phyloP scores from a whole-genome alignment of 2,329 filamentous ascomycete genomes.

The Beauveria scarabaeidicola region DNA sequence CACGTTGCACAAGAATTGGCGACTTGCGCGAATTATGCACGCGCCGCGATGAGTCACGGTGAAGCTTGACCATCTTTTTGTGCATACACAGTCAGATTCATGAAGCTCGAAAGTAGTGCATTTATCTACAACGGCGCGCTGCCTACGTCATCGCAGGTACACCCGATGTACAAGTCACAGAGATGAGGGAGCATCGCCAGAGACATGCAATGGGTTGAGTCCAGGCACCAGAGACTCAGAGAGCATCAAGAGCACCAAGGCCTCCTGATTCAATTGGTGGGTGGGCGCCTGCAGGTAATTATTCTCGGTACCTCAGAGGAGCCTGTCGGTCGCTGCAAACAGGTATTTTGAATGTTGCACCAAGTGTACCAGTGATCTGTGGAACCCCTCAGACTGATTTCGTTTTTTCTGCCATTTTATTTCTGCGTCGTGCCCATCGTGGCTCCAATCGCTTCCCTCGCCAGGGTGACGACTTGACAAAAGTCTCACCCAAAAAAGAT shows the following conservation, averaged over 20 bases:
- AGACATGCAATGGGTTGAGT: too few relatives aligned
- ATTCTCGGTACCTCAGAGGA: too few relatives aligned
- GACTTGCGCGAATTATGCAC: background rate
- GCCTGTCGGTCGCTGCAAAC: too few relatives aligned
- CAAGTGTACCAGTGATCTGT: too few relatives aligned
- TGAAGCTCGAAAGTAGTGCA: background rate
- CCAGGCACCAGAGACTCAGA: too few relatives aligned
- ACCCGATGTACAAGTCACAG: background rate
- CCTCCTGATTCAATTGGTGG: too few relatives aligned
- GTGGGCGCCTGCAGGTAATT: too few relatives aligned
- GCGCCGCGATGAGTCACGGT: background rate
- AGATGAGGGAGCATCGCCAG: background rate
- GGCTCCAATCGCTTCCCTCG: background rate
- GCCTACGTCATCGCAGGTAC: background rate
- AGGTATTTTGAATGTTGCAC: too few relatives aligned
- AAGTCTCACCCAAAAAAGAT: background rate
- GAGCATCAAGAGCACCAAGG: too few relatives aligned
- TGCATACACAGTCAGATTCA: too few relatives aligned
- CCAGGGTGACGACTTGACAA: background rate
- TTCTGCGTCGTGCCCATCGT: too few relatives aligned
- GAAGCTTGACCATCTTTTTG: background rate
- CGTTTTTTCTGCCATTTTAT: background rate
- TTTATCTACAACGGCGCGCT: background rate
- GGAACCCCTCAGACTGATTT: background rate
- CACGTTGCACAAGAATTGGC: background rate